Evolutionary conservation across 192 early-diverging fungal species (phyloP).

Genomic region (Mortierella antarctica): DNA sequence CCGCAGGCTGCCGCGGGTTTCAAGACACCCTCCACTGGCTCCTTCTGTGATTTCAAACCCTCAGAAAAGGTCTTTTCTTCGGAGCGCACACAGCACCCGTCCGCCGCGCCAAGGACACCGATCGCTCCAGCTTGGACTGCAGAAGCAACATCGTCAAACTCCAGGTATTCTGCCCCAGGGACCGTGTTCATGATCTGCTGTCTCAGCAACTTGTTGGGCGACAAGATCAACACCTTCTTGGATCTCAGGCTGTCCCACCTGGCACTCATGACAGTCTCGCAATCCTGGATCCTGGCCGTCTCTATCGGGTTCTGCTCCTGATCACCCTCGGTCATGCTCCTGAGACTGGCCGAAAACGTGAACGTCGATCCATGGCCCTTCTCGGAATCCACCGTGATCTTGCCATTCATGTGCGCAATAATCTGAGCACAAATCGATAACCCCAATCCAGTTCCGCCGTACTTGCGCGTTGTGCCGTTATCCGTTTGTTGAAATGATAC

Average conservation of each 20-base stretch:
- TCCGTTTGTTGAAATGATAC: constrained; percentile 50
- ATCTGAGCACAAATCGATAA: constrained; percentile 61
- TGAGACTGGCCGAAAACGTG: constrained; percentile 33
- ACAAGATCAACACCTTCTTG: constrained; percentile 27
- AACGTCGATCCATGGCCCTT: constrained; percentile 57
- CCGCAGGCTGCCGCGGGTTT: neutral
- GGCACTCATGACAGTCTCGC: constrained; percentile 6
- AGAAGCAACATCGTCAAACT: constrained; percentile 22
- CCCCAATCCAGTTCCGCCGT: constrained; percentile 61
- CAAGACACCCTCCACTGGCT: neutral
- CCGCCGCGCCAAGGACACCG: constrained; percentile 5
- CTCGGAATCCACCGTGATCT: constrained; percentile 54
- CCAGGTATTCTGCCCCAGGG: constrained; percentile 1
- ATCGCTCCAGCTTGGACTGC: constrained; percentile 21
- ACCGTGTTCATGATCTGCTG: constrained; percentile 20
- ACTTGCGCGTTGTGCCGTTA: constrained; percentile 47
- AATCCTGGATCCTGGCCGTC: constrained; percentile 24
- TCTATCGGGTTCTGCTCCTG: constrained; percentile 26
- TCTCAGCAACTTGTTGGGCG: constrained; percentile 22
- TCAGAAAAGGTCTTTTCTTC: neutral
- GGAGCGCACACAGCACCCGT: neutral
- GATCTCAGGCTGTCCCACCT: neutral
- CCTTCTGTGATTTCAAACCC: too few species aligned
- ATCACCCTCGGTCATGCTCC: constrained; percentile 23
- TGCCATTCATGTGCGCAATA: constrained; percentile 55